Evolutionary conservation across 2,329 filamentous ascomycete genomes (phyloP), one percentile per base, ranked within the genome.

Genomic region (Aspergillus sp.): DNA sequence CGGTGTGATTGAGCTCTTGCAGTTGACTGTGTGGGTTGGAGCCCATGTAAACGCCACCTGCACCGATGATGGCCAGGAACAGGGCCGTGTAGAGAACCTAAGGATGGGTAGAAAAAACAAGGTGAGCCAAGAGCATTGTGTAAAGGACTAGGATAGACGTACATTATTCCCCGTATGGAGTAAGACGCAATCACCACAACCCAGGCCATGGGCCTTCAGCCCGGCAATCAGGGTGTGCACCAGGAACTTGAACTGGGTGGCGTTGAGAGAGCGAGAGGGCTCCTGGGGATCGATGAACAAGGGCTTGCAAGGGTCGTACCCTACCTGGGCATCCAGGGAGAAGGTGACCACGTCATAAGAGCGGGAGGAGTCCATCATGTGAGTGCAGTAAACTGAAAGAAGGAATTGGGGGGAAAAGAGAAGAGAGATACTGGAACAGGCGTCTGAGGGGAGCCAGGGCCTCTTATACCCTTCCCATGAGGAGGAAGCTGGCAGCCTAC

Each of bases 31-130:
- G 68, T 10, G 77, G 75, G 61, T 82, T 82, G 21, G 76, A 73
- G 6, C 79, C 80, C 39, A 79, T 78, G 63, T 77, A 80, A 36
- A 77, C 66, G 48, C 76, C 78, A 15, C 75, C 75, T 43, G 76
- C 72, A 21, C 75, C 78, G 51, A 80, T 74, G 55, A 67, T 59
- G n/a, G 56, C 55, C n/a, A 64, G 64, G 43, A 67, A 67, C 7
- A 69, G 43, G 4, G 68, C 62, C 0, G 67, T 63, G 47, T 68
- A 69, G 19, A 69, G 54, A 6, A 68, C 58, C 67, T 69, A 15
- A 30, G 7, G 8, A 45, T 32, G 10, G 10, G 9, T 4, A 38
- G 2, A 23, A 12, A 25, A 21, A n/a, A 3, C 2, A 43, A 10
- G 28, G 8, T 15, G n/a, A 50, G n/a, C 1, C 36, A 9, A 59